phyloP scores from a whole-genome alignment of 164 flowering plant species.

The Dillenia turbinata region DNA sequence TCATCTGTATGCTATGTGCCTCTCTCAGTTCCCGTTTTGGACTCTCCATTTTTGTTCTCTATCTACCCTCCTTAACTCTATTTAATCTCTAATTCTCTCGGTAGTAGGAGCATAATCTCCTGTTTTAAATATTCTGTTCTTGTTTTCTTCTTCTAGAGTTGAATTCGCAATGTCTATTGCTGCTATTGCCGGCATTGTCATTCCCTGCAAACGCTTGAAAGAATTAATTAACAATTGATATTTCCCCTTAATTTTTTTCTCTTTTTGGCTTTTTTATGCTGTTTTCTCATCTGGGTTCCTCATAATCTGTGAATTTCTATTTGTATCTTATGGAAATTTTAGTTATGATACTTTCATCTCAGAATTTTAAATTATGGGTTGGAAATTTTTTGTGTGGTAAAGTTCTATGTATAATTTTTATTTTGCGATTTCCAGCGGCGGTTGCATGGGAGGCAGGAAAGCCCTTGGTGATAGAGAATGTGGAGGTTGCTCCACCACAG shows the following conservation, averaged over 20 bases:
- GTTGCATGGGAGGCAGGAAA: conserved; percentile 33
- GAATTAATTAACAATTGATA: background rate
- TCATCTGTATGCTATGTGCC: too few relatives aligned
- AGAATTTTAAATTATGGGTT: too few relatives aligned
- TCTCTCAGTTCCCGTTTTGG: too few relatives aligned
- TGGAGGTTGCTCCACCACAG: conserved; percentile 31
- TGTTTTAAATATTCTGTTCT: too few relatives aligned
- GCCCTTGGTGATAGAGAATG: conserved; percentile 24
- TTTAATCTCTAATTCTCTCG: too few relatives aligned
- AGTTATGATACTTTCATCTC: background rate
- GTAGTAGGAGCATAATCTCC: too few relatives aligned
- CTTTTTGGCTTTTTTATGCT: background rate
- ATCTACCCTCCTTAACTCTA: too few relatives aligned
- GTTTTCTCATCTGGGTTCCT: background rate
- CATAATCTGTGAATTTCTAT: background rate
- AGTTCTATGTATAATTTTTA: too few relatives aligned
- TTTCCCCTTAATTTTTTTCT: background rate
- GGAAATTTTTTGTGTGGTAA: too few relatives aligned
- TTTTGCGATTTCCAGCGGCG: conserved; percentile 13
- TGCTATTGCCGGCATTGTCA: conserved; percentile 21
- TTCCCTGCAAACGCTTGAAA: conserved; percentile 20
- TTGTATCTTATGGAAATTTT: background rate
- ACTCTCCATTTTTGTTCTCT: too few relatives aligned
- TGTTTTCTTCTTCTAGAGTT: background rate
- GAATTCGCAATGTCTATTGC: conserved; percentile 4